A percentile compares a stretch with the other conserved stretches of the same genome.
Evolutionary conservation across 306 rosid genomes (phyloP).

Genomic region (peach (Prunus persica)): Prunus_persica_NCBIv2 NC_034013.1:14189501-14190000

Average conservation of each 20-base stretch:
- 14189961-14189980: slow-evolving; percentile 96
- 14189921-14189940: slow-evolving; percentile 73
- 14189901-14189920: slow-evolving; percentile 72
- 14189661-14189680: slow-evolving; percentile 95
- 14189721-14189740: slow-evolving; percentile 96
- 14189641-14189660: slow-evolving; percentile 76
- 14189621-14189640: slow-evolving; percentile 84
- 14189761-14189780: slow-evolving; percentile 90
- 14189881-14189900: slow-evolving; percentile 70
- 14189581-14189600: slow-evolving; percentile 94
- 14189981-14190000: slow-evolving; percentile 81
- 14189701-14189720: slow-evolving; percentile 80
- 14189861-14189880: slow-evolving; percentile 82
- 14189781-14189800: slow-evolving; percentile 94
- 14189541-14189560: slow-evolving; percentile 89
- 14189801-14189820: slow-evolving; percentile 80
- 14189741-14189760: slow-evolving; percentile 89
- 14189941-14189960: slow-evolving; percentile 77
- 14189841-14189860: slow-evolving; percentile 91
- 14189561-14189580: slow-evolving; percentile 92
- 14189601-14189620: slow-evolving; percentile 93
- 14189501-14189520: slow-evolving; percentile 80
- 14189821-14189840: slow-evolving; percentile 87
- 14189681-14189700: slow-evolving; percentile 70
- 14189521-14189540: slow-evolving; percentile 75